Evolutionary conservation across 805 yeast genomes (phyloP).

Genomic region (Kluyveromyces siamensis): DNA sequence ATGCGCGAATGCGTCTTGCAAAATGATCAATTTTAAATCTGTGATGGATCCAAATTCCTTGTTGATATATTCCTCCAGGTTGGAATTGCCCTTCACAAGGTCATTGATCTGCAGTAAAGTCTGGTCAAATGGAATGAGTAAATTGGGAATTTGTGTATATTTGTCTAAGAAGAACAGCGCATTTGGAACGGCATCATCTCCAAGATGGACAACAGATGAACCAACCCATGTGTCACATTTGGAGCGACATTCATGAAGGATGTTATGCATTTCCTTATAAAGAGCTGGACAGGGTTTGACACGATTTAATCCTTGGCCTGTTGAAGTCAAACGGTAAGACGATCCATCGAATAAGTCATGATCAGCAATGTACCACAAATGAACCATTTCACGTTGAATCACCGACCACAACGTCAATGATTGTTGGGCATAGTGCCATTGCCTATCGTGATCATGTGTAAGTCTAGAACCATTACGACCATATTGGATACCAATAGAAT

Average conservation of each 20-base stretch:
- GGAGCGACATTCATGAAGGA: conserved; percentile 55
- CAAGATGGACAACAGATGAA: conserved; percentile 69
- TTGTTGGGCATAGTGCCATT: conserved; percentile 65
- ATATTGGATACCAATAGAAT: conserved; percentile 51
- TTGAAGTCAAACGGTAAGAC: conserved; percentile 51
- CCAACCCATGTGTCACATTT: conserved; percentile 69
- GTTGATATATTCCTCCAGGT: conserved; percentile 41
- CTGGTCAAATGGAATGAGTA: conserved; percentile 62
- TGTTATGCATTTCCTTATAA: conserved; percentile 60
- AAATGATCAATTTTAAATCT: conserved; percentile 39
- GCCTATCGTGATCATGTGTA: conserved; percentile 65
- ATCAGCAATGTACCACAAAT: conserved; percentile 70
- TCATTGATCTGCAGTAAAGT: conserved; percentile 47
- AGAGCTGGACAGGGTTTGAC: conserved; percentile 66
- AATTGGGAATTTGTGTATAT: conserved; percentile 71
- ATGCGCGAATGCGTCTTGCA: conserved; percentile 35
- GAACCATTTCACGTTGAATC: conserved; percentile 70
- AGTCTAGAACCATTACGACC: conserved; percentile 65
- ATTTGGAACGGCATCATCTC: conserved; percentile 79
- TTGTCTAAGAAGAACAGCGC: conserved; percentile 73
- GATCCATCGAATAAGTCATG: conserved; percentile 52
- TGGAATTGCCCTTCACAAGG: conserved; percentile 39
- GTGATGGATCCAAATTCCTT: conserved; percentile 48
- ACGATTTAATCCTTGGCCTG: conserved; percentile 77
- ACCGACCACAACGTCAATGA: conserved; percentile 68